A percentile compares a stretch with the other conserved stretches of the same genome.
phyloP scores from a whole-genome alignment of 352 stramenopile genomes.

The Pythium phragmiticola region DNA sequence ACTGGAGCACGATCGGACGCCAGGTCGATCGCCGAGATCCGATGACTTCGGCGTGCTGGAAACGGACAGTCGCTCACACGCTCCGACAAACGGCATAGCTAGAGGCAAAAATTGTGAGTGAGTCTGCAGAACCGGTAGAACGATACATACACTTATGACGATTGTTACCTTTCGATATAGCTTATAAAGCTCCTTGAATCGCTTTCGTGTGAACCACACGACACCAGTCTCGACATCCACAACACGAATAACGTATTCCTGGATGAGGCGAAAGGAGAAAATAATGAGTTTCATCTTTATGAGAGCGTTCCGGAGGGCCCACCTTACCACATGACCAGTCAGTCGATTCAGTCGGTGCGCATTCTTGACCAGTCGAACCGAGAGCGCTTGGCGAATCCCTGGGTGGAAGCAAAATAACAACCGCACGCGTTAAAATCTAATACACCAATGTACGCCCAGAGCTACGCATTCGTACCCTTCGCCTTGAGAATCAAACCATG shows the following conservation, averaged over 20 bases:
- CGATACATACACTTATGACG: not conserved
- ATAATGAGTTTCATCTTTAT: not conserved
- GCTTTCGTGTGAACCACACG: conserved; percentile 80
- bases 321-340: conserved; percentile 67
- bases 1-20: conserved; percentile 69
- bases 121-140: not conserved
- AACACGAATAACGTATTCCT: conserved; percentile 87
- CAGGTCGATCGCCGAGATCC: conserved; percentile 57
- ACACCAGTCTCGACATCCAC: conserved; percentile 85
- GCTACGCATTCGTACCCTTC: conserved; percentile 45
- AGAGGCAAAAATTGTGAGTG: conserved; percentile 2
- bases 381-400: conserved; percentile 75
- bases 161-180: conserved; percentile 72
- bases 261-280: not conserved
- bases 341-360: conserved; percentile 45
- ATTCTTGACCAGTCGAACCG: conserved; percentile 76
- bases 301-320: not conserved
- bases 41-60: conserved; percentile 55
- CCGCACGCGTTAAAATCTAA: not conserved
- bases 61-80: conserved; percentile 71
- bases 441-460: not conserved
- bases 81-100: conserved; percentile 71
- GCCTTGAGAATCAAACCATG: conserved; percentile 78
- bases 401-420: not conserved
- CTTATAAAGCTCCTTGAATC: conserved; percentile 83